These are phyloP conservation scores for Phytophthora sansomeana DNA, from an alignment of 352 stramenopile genomes.

Conservation along the genomic window DNA sequence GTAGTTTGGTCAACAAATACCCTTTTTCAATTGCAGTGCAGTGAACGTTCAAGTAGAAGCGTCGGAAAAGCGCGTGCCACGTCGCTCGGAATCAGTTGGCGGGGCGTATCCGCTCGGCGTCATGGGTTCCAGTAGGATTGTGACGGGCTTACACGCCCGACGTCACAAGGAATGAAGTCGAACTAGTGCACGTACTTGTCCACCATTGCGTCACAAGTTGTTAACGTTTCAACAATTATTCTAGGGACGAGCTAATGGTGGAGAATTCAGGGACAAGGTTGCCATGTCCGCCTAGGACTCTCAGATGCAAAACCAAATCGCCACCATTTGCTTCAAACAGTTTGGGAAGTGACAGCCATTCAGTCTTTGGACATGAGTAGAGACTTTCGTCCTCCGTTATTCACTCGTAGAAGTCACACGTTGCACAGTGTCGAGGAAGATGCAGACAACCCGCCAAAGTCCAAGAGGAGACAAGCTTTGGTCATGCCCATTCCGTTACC, in stretches of 20 bases:
- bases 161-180: too few relatives aligned
- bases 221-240: too few relatives aligned
- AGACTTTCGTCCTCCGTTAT: background rate
- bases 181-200: too few relatives aligned
- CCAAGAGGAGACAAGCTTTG: background rate
- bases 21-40: background rate
- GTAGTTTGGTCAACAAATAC: too few relatives aligned
- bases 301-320: slow-evolving; percentile 6
- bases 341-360: background rate
- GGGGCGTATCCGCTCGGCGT: background rate
- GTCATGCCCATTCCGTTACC: background rate
- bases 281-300: background rate
- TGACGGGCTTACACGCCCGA: background rate
- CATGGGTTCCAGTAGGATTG: background rate
- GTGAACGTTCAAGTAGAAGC: background rate
- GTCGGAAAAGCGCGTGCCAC: background rate
- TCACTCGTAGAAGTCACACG: background rate
- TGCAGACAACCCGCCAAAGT: background rate
- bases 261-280: background rate
- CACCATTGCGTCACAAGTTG: too few relatives aligned
- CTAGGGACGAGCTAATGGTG: background rate
- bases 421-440: slow-evolving; percentile 3
- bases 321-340: background rate
- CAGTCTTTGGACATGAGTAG: slow-evolving; percentile 5
- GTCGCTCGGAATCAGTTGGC: background rate